These are phyloP conservation scores for Zhuliangozyma parablackwelliae DNA, from an alignment of 1,139 yeast species.

Conservation along the genomic window DNA sequence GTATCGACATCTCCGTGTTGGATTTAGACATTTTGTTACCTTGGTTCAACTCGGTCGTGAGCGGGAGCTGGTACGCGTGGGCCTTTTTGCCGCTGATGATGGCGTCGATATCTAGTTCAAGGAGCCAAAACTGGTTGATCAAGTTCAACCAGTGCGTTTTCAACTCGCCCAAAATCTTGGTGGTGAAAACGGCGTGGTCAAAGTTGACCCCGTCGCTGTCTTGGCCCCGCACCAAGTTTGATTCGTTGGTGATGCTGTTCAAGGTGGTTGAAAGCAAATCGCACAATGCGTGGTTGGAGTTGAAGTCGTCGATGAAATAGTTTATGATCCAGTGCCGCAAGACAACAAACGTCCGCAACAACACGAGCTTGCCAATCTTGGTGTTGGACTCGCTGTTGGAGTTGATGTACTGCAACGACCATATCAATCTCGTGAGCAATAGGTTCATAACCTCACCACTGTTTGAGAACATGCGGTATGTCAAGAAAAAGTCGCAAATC, in stretches of 20 bases:
- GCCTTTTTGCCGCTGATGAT: constrained; percentile 15
- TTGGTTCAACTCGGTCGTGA: constrained; percentile 18
- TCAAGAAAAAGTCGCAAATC: constrained; percentile 78
- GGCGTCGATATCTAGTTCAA: constrained; percentile 20
- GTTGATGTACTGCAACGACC: constrained; percentile 59
- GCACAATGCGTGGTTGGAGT: constrained; percentile 43
- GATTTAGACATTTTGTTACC: constrained; percentile 25
- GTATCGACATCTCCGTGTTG: constrained; percentile 37
- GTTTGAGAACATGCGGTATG: constrained; percentile 69
- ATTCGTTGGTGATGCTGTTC: constrained; percentile 39
- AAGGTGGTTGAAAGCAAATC: constrained; percentile 43
- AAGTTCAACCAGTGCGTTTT: constrained; percentile 39
- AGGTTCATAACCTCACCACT: constrained; percentile 55
- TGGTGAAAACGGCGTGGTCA: constrained; percentile 22
- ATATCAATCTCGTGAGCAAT: constrained; percentile 60
- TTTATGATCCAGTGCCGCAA: constrained; percentile 86
- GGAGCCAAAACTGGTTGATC: constrained; percentile 31
- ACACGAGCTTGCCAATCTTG: constrained; percentile 61
- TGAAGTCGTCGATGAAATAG: constrained; percentile 68
- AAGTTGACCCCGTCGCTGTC: neutral
- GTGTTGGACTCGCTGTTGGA: constrained; percentile 27
- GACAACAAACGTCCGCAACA: constrained; percentile 84
- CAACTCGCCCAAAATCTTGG: constrained; percentile 43
- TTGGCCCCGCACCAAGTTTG: constrained; percentile 19
- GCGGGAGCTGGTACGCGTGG: constrained; percentile 24